Percentiles rank a stretch among this genome's conserved stretches.
These are phyloP conservation scores for Bathelium albidoporum DNA, from an alignment of 495 filamentous ascomycete genomes.

Conservation along the genomic window DNA sequence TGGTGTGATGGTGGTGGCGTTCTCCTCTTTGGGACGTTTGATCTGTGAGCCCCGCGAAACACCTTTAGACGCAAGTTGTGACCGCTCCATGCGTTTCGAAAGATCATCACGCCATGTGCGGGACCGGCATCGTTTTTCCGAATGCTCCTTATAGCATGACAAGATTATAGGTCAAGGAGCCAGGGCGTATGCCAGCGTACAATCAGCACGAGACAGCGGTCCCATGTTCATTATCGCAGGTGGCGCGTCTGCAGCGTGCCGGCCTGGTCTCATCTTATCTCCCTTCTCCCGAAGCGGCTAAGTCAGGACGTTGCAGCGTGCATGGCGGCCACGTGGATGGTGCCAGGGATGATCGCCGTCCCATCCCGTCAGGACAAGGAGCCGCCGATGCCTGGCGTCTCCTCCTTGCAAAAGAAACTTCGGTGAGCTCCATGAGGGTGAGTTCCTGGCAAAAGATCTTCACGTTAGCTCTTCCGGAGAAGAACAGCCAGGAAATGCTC, in stretches of 20 bases:
- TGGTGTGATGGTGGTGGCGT: background rate
- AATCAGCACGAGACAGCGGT: background rate
- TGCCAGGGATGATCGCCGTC: background rate
- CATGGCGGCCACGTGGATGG: slow-evolving; percentile 1
- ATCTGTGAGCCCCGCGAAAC: background rate
- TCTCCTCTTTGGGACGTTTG: background rate
- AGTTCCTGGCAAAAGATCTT: background rate
- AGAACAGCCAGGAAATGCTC: background rate
- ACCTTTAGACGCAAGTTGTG: background rate
- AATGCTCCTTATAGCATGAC: background rate
- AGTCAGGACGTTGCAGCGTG: background rate
- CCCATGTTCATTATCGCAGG: background rate
- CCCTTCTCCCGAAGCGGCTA: slow-evolving; percentile 2
- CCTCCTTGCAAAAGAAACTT: background rate
- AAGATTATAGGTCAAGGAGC: background rate
- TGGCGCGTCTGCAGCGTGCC: background rate
- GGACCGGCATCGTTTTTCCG: background rate
- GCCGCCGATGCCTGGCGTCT: background rate
- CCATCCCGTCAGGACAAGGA: background rate
- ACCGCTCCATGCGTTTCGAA: background rate
- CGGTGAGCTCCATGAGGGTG: background rate
- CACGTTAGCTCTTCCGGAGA: background rate
- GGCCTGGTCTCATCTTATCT: background rate
- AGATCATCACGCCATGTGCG: background rate
- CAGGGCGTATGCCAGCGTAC: background rate